Conservation (phyloP, 192 early-diverging fungal species). For the Mortierella alpina region DNA sequence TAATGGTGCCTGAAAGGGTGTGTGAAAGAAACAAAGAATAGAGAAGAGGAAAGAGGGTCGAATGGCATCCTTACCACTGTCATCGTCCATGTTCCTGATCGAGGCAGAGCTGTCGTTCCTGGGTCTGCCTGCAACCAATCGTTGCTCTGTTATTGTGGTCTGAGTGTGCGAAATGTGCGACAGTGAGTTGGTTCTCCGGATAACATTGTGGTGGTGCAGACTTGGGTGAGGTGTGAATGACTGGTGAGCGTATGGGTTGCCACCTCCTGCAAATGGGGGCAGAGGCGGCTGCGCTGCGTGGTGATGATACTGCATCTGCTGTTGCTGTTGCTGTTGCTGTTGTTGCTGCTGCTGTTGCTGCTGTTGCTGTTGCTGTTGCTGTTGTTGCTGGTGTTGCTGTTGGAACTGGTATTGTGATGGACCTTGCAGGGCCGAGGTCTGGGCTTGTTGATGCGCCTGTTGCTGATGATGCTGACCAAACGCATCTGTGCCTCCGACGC, state of each 20-base stretch:
- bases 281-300: constrained; percentile 14
- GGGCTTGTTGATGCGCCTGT: constrained; percentile 28
- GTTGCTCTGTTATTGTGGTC: constrained; percentile 33
- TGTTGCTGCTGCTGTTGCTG: constrained; percentile 28
- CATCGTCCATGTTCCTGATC: constrained; percentile 32
- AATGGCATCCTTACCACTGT: constrained; percentile 23
- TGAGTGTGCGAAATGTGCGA: constrained; percentile 20
- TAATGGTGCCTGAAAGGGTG: too few relatives aligned
- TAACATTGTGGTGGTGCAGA: constrained; percentile 26
- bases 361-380: too few relatives aligned
- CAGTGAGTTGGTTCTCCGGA: constrained; percentile 38
- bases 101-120: constrained; percentile 40
- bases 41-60: background rate
- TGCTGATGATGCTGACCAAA: constrained; percentile 34
- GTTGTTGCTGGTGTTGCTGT: constrained; percentile 1
- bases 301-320: constrained; percentile 23
- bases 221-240: constrained; percentile 17
- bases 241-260: constrained; percentile 12
- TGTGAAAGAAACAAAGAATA: background rate
- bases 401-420: constrained; percentile 15
- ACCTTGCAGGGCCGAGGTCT: background rate
- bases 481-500: constrained; percentile 2
- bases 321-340: constrained; percentile 11
- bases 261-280: constrained; percentile 7
- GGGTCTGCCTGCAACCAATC: constrained; percentile 26